A percentile compares a stretch with the other conserved stretches of the same genome.
Conservation (phyloP, 305 asterid species). For the Andrographis paniculata region DNA sequence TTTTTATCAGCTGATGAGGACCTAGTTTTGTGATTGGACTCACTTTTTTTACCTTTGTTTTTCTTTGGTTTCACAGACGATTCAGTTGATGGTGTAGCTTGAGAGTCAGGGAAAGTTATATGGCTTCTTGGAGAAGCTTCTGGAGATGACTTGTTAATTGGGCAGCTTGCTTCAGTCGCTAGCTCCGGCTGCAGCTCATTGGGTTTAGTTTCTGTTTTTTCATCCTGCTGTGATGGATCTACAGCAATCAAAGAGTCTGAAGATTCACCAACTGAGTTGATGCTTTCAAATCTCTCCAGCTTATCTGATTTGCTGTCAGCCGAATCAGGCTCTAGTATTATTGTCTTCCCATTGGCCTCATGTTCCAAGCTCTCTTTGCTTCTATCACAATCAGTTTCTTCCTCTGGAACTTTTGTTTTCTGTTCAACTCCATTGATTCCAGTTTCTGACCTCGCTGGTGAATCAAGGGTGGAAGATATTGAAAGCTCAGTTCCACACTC, state of each 20-base stretch:
- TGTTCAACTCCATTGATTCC: constrained; percentile 33
- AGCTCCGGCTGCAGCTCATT: constrained; percentile 28
- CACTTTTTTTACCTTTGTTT: constrained; percentile 43
- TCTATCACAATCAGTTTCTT: constrained; percentile 24
- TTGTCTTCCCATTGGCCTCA: constrained; percentile 34
- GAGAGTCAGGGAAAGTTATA: constrained; percentile 51
- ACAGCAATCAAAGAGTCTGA: constrained; percentile 21
- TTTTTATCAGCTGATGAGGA: constrained; percentile 45
- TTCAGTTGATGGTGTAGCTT: constrained; percentile 73
- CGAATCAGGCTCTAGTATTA: constrained; percentile 26
- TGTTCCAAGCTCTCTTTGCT: constrained; percentile 25
- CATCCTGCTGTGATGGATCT: constrained; percentile 28
- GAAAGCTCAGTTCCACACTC: constrained; percentile 94
- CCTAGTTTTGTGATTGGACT: constrained; percentile 38
- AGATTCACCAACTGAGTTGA: constrained; percentile 24
- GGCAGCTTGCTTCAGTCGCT: constrained; percentile 34
- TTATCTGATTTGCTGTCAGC: constrained; percentile 22
- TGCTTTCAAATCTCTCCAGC: constrained; percentile 27
- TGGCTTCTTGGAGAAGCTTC: constrained; percentile 79
- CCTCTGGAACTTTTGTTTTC: constrained; percentile 28
- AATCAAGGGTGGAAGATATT: constrained; percentile 82
- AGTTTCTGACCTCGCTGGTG: constrained; percentile 67
- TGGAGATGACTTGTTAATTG: constrained; percentile 39
- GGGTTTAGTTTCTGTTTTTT: constrained; percentile 34
- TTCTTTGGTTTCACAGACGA: constrained; percentile 58